Percentiles rank a stretch among this genome's conserved stretches.
phyloP scores from a whole-genome alignment of 23 red algal genomes.

The Gracilaria vermiculophylla region DNA sequence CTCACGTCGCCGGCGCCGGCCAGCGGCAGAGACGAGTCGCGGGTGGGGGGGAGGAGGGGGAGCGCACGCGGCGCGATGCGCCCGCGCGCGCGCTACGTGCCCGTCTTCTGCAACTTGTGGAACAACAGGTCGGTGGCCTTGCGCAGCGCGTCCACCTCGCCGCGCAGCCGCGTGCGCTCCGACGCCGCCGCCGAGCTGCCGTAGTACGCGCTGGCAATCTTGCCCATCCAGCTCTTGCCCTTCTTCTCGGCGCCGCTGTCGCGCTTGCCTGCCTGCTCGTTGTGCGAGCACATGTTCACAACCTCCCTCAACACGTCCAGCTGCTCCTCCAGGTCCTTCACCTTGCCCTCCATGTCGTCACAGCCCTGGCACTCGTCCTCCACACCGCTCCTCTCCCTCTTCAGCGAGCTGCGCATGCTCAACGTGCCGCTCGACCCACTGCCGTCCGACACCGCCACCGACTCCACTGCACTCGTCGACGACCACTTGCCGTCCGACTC shows the following conservation, averaged over 20 bases:
- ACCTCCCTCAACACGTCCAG: constrained; percentile 55
- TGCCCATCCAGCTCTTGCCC: constrained; percentile 53
- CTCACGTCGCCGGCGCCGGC: too few species aligned
- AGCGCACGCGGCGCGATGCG: too few species aligned
- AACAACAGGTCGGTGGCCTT: constrained; percentile 71
- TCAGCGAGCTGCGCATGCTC: background rate
- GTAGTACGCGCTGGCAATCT: constrained; percentile 53
- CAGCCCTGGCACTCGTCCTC: constrained; percentile 44
- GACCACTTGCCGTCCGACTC: background rate
- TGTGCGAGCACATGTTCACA: constrained; percentile 56
- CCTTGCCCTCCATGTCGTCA: constrained; percentile 42
- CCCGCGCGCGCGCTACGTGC: background rate
- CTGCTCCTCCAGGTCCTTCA: constrained; percentile 58
- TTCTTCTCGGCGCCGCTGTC: constrained; percentile 25
- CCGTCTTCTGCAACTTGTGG: constrained; percentile 53
- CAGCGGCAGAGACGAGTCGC: too few species aligned
- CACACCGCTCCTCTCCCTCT: background rate
- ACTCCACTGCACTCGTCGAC: background rate
- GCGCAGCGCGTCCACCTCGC: constrained; percentile 58
- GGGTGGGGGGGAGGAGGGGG: too few species aligned
- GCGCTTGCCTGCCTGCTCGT: background rate
- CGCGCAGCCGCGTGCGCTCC: constrained; percentile 30
- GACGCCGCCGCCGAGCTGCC: constrained; percentile 26
- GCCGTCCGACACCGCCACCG: background rate
- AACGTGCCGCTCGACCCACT: background rate